Evolutionary conservation across 139 green algal genomes (phyloP), one percentile per base, ranked within the genome.

Genomic region (Micractinium conductrix): DNA sequence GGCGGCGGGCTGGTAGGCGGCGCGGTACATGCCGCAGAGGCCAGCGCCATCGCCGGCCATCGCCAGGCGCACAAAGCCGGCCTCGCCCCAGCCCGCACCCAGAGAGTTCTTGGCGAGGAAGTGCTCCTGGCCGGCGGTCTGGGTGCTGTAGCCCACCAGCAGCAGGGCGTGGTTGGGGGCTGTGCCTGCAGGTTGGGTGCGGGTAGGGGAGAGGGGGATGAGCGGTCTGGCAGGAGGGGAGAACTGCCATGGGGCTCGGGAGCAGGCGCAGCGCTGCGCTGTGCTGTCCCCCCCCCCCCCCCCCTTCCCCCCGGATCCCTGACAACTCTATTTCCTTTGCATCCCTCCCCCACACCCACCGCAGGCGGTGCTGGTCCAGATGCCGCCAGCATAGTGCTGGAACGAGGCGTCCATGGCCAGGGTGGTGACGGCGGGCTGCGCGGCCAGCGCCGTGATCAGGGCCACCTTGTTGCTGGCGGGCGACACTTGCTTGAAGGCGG

Each of bases 361-460:
- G 44, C 72, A 79, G 43, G 7, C 30, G 72, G 72, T 14, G 10
- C 43, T 62, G 30, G 72, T 30, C 43, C 72, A 62, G 43, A 79
- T 60, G 72, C 72, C 72, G 72, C 72, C 72, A 14, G 72, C 72
- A 63, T 79, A 79, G 72, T 79, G 72, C 44, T 79, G 72, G 72
- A 79, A 79, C 30, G 72, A 60, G 44, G 72, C 30, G 43, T 79
- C 72, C 72, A 79, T 44, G 30, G 43, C 72, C 45, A 79, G 45
- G 72, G 43, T 55, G 30, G 72, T n/a, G 30, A 79, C 72, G 22
- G 30, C 43, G 22, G 72, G 72, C 72, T 79, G 72, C 30, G 72
- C 44, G 28, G 44, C 72, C 72, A 79, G 43, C 22, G 72, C 72
- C 7, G 22, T 35, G 72, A 79, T 37, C 9, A 79, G 72, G 43